A percentile compares a stretch with the other conserved stretches of the same genome.
Conservation (phyloP, 2,329 filamentous ascomycete genomes). For the Atkinsonella hypoxylon region DNA sequence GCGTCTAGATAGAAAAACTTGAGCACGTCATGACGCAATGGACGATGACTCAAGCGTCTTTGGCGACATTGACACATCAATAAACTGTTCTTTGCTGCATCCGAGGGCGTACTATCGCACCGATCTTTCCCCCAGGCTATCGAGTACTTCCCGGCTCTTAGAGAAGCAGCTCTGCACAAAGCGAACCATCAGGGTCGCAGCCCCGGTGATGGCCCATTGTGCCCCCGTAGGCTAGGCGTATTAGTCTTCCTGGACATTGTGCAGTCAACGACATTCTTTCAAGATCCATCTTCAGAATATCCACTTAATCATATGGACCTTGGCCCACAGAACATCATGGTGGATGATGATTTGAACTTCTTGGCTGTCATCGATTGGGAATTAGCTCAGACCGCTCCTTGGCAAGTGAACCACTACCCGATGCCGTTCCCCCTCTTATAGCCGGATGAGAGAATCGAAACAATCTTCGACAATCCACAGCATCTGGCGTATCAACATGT, state of each 20-base stretch:
- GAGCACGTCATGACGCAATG: constrained; percentile 14
- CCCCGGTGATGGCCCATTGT: too few relatives aligned
- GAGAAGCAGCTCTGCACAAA: too few relatives aligned
- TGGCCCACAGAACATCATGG: constrained; percentile 20
- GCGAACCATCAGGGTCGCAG: too few relatives aligned
- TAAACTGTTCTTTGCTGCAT: too few relatives aligned
- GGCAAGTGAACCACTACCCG: constrained; percentile 18
- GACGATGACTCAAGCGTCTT: constrained; percentile 7
- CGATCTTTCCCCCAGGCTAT: too few relatives aligned
- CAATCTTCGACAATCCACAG: constrained; percentile 9
- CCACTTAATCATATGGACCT: constrained; percentile 20
- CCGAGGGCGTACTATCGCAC: too few relatives aligned
- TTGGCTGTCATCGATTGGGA: constrained; percentile 22
- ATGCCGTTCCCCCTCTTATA: constrained; percentile 16
- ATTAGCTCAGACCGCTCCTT: constrained; percentile 19
- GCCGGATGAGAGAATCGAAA: constrained; percentile 7
- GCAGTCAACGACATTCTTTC: too few relatives aligned
- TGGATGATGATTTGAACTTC: constrained; percentile 19
- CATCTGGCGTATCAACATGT: constrained; percentile 11
- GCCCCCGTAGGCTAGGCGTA: too few relatives aligned
- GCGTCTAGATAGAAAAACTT: constrained; percentile 7
- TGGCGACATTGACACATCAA: constrained; percentile 3
- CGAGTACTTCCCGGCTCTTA: too few relatives aligned
- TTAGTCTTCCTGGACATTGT: too few relatives aligned
- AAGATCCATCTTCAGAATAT: too few relatives aligned